Base-by-base conservation (phyloP, 225 moss, liverwort and hornwort genomes). In the Polytrichum commune region DNA sequence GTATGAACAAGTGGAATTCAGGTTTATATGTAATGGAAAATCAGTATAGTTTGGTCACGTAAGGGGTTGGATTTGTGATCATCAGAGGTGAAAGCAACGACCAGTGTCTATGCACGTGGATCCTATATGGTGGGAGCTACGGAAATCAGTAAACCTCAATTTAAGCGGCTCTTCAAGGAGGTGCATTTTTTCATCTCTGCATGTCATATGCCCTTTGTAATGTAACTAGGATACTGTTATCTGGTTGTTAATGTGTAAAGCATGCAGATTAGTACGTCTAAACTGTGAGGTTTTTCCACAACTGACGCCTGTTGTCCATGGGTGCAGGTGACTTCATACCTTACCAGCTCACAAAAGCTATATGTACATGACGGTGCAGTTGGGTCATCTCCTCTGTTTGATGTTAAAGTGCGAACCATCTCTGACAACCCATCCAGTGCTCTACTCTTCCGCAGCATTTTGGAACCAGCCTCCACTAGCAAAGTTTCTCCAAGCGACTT, bases 351-450 rank as follows among this genome's bases (percentile, higher is more conserved):
- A 55, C 71, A 73, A 55, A 86, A 82, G 68, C 77, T 89, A 28
- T 89, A 89, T 62, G 89, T 89, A 25, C 89, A 89, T 73, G 89
- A 89, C 76, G 89, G 86, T 79, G 89, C 89, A 58, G 46, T 86
- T 65, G 89, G 89, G 23, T 89, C 89, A 32, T 89, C 89, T 64
- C 86, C 89, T 46, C 76, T 38, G 58, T 75, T 65, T 73, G 86
- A 89, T 82, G 89, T 71, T 27, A 89, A 74, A 78, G 83, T 89
- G 68, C 89, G 89, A 46, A 84, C 89, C 60, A 53, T 89, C 63
- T 86, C 89, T 54, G 86, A 89, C 60, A 80, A 72, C 61, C 86
- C 89, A 16, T 89, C 89, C 46, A 87, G 81, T 79, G 83, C 89
- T 46, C 70, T 89, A 62, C 63, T 86, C 60, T 80, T 86, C 53